A percentile compares a stretch with the other conserved stretches of the same genome.
These are phyloP conservation scores for Vinca major DNA, from an alignment of 305 asterid species.

Conservation along the genomic window DNA sequence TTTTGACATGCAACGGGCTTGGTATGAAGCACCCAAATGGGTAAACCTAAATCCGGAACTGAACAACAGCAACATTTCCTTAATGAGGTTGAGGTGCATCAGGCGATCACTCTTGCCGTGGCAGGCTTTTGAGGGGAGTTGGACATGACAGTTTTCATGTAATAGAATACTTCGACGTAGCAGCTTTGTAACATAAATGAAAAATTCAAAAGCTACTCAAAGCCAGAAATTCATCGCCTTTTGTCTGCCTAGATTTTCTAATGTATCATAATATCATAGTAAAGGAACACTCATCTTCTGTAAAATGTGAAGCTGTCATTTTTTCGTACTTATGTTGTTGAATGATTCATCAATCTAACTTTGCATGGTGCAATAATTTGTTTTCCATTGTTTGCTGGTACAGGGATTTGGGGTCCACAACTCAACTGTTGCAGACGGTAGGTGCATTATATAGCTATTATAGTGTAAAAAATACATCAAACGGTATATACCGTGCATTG, in stretches of 20 bases:
- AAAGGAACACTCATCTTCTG: not conserved
- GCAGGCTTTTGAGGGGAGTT: slow-evolving; percentile 21
- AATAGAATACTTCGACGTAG: not conserved
- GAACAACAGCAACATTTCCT: not conserved
- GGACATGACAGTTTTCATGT: slow-evolving; percentile 18
- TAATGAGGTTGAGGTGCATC: slow-evolving; percentile 12
- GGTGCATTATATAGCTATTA: no score
- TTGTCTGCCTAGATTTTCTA: slow-evolving; percentile 4
- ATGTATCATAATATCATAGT: slow-evolving; percentile 5
- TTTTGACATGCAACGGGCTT: slow-evolving; percentile 82
- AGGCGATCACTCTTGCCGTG: slow-evolving; percentile 12
- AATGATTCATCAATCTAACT: not conserved
- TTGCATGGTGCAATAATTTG: not conserved
- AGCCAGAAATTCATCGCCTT: not conserved
- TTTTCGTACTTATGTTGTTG: no score
- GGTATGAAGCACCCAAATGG: slow-evolving; percentile 80
- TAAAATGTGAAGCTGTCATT: not conserved
- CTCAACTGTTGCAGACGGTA: no score
- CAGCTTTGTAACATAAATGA: slow-evolving; percentile 5
- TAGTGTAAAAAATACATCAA: no score
- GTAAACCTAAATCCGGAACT: slow-evolving; percentile 24
- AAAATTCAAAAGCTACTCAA: slow-evolving; percentile 4
- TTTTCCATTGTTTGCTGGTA: no score
- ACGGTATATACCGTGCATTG: no score
- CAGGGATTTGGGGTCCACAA: no score